These are phyloP conservation scores for Pyrrhoderma lamaoense DNA, from an alignment of 1,284 basidiomycete genomes.

Conservation along the genomic window DNA sequence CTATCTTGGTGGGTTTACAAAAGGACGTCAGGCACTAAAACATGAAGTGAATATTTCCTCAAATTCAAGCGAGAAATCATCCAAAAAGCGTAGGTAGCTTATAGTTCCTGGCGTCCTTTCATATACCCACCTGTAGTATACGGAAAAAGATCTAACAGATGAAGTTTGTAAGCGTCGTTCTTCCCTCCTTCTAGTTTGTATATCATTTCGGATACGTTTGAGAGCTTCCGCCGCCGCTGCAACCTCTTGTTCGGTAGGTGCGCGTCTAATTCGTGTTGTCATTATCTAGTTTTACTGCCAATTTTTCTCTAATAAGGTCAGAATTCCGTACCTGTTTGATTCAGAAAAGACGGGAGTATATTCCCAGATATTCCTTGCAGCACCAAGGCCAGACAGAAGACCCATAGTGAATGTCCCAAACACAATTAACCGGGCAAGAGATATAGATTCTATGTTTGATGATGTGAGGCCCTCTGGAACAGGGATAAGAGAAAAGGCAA, in stretches of 20 bases:
- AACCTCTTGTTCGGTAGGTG: constrained; percentile 17
- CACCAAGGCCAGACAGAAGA: constrained; percentile 66
- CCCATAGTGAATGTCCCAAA: constrained; percentile 68
- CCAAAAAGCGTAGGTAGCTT: too few species aligned
- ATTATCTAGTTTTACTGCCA: too few species aligned
- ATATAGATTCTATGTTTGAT: constrained; percentile 27
- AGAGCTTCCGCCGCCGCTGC: constrained; percentile 10
- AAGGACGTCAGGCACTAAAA: too few species aligned
- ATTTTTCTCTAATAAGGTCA: too few species aligned
- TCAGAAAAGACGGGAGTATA: constrained; percentile 25
- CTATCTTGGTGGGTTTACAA: too few species aligned
- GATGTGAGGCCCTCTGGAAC: constrained; percentile 33
- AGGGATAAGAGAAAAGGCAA: constrained; percentile 57
- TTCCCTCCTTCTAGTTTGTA: constrained; percentile 7
- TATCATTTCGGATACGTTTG: constrained; percentile 12
- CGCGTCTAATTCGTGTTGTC: too few species aligned
- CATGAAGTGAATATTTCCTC: too few species aligned
- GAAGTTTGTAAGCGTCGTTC: constrained; percentile 4
- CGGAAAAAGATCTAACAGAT: neutral
- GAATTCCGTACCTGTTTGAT: neutral
- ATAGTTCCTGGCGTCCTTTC: neutral
- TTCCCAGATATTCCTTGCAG: constrained; percentile 57
- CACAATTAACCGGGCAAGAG: constrained; percentile 60
- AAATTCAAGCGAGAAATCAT: too few species aligned
- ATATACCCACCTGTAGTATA: too few species aligned